These are phyloP conservation scores for Pestalotiopsis sp. DNA, from an alignment of 2,329 filamentous ascomycete genomes.

Conservation along the genomic window DNA sequence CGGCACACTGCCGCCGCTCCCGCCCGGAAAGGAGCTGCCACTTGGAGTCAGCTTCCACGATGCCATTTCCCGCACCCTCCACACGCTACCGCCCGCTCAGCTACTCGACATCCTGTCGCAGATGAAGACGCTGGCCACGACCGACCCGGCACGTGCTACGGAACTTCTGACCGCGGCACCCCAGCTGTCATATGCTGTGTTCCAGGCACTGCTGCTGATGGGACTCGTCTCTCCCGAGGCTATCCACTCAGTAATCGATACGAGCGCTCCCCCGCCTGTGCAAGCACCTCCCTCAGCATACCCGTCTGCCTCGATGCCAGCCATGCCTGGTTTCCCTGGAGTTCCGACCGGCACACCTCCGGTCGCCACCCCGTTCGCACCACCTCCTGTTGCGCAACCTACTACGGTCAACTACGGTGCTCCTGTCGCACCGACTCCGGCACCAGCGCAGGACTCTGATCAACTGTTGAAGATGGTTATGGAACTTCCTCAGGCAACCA, in stretches of 20 bases:
- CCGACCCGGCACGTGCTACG: conserved; percentile 79
- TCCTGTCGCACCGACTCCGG: conserved; percentile 36
- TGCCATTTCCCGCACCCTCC: conserved; percentile 88
- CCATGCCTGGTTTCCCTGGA: conserved; percentile 37
- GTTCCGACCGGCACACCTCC: conserved; percentile 50
- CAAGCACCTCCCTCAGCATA: conserved; percentile 37
- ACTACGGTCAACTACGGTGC: conserved; percentile 42
- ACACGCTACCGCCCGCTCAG: conserved; percentile 82
- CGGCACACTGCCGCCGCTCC: conserved; percentile 74
- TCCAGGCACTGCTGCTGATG: conserved; percentile 91
- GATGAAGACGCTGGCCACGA: conserved; percentile 87
- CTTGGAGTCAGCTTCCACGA: conserved; percentile 83
- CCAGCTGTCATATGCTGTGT: conserved; percentile 91
- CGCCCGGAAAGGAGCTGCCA: conserved; percentile 81
- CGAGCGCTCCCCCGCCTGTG: conserved; percentile 41
- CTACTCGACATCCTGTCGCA: conserved; percentile 91
- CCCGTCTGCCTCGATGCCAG: conserved; percentile 33
- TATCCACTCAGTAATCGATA: conserved; percentile 78
- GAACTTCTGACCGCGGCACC: conserved; percentile 87
- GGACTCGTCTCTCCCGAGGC: conserved; percentile 86
- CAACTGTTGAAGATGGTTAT: conserved; percentile 81
- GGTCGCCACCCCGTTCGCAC: conserved; percentile 46
- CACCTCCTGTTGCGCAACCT: conserved; percentile 33
- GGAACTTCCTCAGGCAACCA: conserved; percentile 75
- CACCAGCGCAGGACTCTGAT: conserved; percentile 58